phyloP scores from a whole-genome alignment of 2,329 filamentous ascomycete genomes.

The Incumbomyces delicatus region DNA sequence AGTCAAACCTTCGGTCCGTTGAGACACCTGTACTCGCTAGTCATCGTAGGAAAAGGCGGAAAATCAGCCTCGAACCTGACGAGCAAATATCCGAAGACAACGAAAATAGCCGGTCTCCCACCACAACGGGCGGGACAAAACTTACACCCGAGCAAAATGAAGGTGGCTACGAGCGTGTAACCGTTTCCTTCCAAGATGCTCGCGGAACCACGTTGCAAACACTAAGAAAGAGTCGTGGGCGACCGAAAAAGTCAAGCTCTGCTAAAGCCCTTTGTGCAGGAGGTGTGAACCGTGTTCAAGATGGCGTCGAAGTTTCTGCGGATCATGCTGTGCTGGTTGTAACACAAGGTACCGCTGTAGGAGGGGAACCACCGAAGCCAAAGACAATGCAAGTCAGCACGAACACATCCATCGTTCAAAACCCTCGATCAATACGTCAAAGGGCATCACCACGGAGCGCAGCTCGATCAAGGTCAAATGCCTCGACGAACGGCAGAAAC shows the following conservation, averaged over 20 bases:
- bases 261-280: background rate
- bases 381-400: slow-evolving; percentile 38
- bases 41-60: slow-evolving; percentile 14
- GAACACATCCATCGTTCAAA: slow-evolving; percentile 9
- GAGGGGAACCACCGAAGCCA: slow-evolving; percentile 40
- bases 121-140: too few species aligned
- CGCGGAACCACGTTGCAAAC: background rate
- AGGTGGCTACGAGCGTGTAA: background rate
- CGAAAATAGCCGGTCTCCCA: background rate
- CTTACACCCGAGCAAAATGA: background rate
- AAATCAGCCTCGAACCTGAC: slow-evolving; percentile 8
- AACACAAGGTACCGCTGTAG: background rate
- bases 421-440: too few species aligned
- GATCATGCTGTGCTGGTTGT: background rate
- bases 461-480: too few species aligned
- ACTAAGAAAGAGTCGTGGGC: slow-evolving; percentile 1
- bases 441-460: too few species aligned
- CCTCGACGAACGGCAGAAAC: background rate
- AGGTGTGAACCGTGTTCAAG: background rate
- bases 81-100: background rate
- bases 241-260: slow-evolving; percentile 3
- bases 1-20: too few species aligned
- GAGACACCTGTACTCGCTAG: too few species aligned
- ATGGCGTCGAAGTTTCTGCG: background rate
- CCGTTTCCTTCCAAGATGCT: background rate